These are phyloP conservation scores for Naganishia vishniacii DNA, from an alignment of 768 basidiomycete genomes.

Conservation along the genomic window DNA sequence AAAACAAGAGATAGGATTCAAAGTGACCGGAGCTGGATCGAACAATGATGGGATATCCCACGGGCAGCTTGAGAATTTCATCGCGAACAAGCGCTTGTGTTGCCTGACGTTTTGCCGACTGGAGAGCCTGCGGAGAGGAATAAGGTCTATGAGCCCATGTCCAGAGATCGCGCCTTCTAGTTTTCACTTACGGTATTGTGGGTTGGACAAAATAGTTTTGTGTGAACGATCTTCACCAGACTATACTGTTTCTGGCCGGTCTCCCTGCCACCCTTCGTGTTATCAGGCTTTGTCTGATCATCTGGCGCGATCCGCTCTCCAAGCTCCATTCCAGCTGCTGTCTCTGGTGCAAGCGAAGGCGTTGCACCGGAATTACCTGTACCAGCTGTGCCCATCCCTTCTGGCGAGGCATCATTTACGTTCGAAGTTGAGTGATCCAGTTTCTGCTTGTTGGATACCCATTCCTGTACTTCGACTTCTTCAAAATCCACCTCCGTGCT, in stretches of 20 bases:
- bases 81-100: conserved; percentile 66
- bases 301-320: too few species aligned
- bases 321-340: too few species aligned
- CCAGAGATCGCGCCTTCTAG: too few species aligned
- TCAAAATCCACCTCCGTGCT: conserved; percentile 46
- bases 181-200: conserved; percentile 12
- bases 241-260: conserved; percentile 19
- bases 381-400: too few species aligned
- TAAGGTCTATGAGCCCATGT: too few species aligned
- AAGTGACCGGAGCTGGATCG: conserved; percentile 77
- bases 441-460: conserved; percentile 28
- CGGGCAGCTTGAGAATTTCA: conserved; percentile 32
- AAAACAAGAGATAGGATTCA: conserved; percentile 71
- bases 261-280: too few species aligned
- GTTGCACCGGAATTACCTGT: too few species aligned
- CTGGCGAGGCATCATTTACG: conserved; percentile 69
- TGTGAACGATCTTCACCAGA: conserved; percentile 13
- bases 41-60: conserved; percentile 73
- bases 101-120: conserved; percentile 66
- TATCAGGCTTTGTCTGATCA: too few species aligned
- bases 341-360: too few species aligned
- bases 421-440: conserved; percentile 51
- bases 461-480: conserved; percentile 43
- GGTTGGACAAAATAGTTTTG: conserved; percentile 10
- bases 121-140: conserved; percentile 56